Base-by-base conservation (phyloP, 139 green algal genomes). In the Eudorina sp. region DNA sequence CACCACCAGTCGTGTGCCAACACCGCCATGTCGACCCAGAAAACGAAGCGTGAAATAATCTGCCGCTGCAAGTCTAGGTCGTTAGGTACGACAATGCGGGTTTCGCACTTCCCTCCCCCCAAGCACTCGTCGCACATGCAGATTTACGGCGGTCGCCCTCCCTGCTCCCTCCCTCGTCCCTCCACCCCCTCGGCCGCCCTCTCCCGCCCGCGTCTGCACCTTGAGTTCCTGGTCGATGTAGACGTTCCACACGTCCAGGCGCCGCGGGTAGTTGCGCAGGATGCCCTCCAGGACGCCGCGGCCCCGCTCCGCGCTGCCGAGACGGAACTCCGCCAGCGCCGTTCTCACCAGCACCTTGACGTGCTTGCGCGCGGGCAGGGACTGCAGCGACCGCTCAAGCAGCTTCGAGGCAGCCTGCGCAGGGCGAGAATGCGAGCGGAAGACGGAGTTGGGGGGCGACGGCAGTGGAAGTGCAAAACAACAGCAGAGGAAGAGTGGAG, bases 201-300 rank as follows among this genome's bases (percentile, higher is more conserved):
- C 58, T 21, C 6, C 9, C 58, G 11, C 23, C 9, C 58, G 23
- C 16, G 27, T 72, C 38, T 53, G 41, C 31, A 84, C 84, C 84
- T 89, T 85, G 75, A 80, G 34, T 79, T 92, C 96, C 94, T 99
- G 97, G 88, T 99, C 98, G 2, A 99, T 86, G 92, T 99, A 99
- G 2, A 98, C 90, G 88, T 92, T 97, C 98, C 98, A 99, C 34
- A 99, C 88, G 91, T 99, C 98, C n/a, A 97, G 89, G 25, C 98
- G 94, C 88, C 97, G 96, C 53, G 98, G 98, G 93, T 99, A 97
- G 92, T 97, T 98, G 18, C 93, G 90, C 83, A 99, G 92, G 75
- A 99, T 90, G 19, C 95, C 92, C 92, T 99, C 98, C 76, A 98
- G 95, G 0, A 99, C 92, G 64, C 91, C 93, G 68, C 98, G 95